phyloP scores from a whole-genome alignment of 2,329 filamentous ascomycete genomes.

The Trichoderma atrobrunneum region DNA sequence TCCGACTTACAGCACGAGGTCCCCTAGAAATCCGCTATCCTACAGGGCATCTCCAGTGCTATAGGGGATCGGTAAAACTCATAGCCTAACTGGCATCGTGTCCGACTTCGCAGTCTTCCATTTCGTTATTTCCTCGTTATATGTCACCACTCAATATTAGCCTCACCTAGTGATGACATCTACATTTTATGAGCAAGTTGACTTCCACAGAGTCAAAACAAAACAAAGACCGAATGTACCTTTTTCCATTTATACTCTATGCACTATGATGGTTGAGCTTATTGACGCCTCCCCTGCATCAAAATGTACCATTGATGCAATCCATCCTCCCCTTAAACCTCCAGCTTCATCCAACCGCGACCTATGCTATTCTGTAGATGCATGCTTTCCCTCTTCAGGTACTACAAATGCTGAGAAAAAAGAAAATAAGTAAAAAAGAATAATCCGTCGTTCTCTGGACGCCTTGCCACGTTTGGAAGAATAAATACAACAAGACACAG shows the following conservation, averaged over 20 bases:
- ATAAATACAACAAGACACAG: background rate
- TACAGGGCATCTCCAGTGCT: background rate
- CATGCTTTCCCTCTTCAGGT: background rate
- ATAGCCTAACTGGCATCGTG: background rate
- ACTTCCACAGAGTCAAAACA: background rate
- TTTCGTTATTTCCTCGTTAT: background rate
- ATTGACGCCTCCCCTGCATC: background rate
- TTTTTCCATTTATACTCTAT: background rate
- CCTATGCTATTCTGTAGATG: background rate
- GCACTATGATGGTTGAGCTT: background rate
- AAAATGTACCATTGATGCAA: background rate
- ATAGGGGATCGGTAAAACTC: background rate
- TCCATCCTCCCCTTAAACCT: background rate
- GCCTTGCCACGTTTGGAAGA: constrained; percentile 12
- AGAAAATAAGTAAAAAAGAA: background rate
- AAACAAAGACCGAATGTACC: background rate
- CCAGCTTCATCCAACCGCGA: background rate
- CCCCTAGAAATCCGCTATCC: background rate
- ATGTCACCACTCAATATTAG: background rate
- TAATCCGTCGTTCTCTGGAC: constrained; percentile 13
- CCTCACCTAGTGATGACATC: background rate
- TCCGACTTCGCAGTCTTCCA: background rate
- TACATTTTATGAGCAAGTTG: background rate
- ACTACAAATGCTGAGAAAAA: background rate
- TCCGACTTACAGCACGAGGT: background rate